Evolutionary conservation across 1,139 yeast species (phyloP).

Genomic region (Geotrichum carabidarum): DNA sequence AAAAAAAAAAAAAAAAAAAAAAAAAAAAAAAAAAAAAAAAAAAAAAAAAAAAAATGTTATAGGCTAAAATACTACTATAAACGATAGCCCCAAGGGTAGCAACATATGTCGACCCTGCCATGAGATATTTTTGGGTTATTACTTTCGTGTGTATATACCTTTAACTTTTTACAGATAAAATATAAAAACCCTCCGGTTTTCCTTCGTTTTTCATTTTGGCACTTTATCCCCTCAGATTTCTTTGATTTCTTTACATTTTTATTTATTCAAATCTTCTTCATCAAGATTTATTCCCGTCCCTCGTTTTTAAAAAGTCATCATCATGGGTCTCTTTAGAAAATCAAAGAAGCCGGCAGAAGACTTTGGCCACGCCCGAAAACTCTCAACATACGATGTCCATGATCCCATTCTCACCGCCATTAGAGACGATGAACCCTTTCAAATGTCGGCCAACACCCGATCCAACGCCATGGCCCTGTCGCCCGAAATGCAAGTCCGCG

Average conservation of each 20-base stretch:
- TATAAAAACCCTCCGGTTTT: not conserved
- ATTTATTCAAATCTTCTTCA: not conserved
- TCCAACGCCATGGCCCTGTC: conserved; percentile 42
- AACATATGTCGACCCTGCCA: too few species aligned
- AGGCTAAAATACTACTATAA: too few species aligned
- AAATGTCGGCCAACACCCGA: conserved; percentile 41
- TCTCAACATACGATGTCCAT: conserved; percentile 46
- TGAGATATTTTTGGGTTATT: too few species aligned
- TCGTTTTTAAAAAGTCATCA: not conserved
- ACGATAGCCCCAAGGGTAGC: too few species aligned
- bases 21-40: too few species aligned
- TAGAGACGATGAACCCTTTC: conserved; percentile 93
- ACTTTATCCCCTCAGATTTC: not conserved
- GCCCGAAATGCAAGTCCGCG: conserved; percentile 50
- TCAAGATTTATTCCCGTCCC: not conserved
- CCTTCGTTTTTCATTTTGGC: not conserved
- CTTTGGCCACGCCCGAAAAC: conserved; percentile 21
- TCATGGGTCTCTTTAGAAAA: conserved; percentile 27
- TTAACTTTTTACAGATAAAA: not conserved
- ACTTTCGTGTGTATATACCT: too few species aligned
- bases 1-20: too few species aligned
- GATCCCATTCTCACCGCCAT: conserved; percentile 90
- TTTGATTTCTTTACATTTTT: not conserved
- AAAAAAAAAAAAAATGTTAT: too few species aligned
- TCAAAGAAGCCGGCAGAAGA: conserved; percentile 21